Evolutionary conservation across 768 basidiomycete species (phyloP).

Genomic region (Boletus fagicola): DNA sequence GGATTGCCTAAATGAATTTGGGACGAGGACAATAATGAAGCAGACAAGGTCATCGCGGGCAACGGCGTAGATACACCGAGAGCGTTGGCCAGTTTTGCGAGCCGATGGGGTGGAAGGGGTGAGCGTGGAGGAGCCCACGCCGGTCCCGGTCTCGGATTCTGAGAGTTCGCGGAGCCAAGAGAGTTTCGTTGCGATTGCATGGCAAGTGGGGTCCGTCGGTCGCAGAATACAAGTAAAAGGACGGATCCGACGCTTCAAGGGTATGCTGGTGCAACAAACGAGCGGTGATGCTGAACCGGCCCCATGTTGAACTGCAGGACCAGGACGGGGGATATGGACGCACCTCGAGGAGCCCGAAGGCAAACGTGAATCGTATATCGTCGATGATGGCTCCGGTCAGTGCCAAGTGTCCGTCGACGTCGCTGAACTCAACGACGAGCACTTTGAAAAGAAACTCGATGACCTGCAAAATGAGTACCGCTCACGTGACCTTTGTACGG

Average conservation of each 20-base stretch:
- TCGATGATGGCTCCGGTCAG: not conserved
- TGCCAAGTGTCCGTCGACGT: not conserved
- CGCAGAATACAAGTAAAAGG: slow-evolving; percentile 2
- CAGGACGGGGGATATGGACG: not conserved
- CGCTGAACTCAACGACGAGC: slow-evolving; percentile 12
- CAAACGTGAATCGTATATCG: not conserved
- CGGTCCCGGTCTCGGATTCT: slow-evolving; percentile 6
- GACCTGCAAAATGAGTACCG: slow-evolving; percentile 12
- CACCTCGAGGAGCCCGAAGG: slow-evolving; percentile 12
- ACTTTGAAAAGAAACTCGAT: slow-evolving; percentile 3
- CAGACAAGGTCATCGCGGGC: slow-evolving; percentile 43
- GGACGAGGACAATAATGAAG: slow-evolving; percentile 13
- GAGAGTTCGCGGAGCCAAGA: slow-evolving; percentile 9
- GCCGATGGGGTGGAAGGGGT: slow-evolving; percentile 71
- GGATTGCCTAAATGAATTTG: slow-evolving; percentile 14
- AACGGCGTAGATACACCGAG: slow-evolving; percentile 77
- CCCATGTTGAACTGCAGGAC: not conserved
- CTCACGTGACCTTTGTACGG: slow-evolving; percentile 19
- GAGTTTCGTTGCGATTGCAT: slow-evolving; percentile 20
- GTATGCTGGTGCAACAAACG: slow-evolving; percentile 2
- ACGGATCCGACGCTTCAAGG: slow-evolving; percentile 6
- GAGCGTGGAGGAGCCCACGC: slow-evolving; percentile 65
- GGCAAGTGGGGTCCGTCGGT: not conserved
- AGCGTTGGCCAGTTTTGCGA: slow-evolving; percentile 83
- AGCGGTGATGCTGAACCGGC: slow-evolving; percentile 1